Evolutionary conservation across 2,329 filamentous ascomycete genomes (phyloP).

Genomic region (Aspergillus sp.): DNA sequence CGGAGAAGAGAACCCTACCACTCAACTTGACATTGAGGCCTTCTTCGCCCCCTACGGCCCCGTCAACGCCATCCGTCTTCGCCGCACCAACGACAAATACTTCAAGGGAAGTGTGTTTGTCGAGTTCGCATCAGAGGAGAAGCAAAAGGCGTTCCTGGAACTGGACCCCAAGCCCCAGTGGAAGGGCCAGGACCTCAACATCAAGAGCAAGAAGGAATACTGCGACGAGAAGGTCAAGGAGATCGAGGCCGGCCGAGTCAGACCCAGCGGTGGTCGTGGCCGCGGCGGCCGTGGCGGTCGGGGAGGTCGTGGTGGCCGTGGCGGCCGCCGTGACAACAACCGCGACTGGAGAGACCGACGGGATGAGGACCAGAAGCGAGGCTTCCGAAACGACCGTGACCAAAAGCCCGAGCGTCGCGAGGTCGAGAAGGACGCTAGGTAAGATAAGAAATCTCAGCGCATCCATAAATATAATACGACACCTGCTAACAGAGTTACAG

Average conservation of each 20-base stretch:
- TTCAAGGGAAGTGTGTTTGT: slow-evolving; percentile 99
- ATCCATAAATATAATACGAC: not conserved
- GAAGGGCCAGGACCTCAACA: slow-evolving; percentile 74
- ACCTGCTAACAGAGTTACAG: slow-evolving; percentile 28
- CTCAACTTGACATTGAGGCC: slow-evolving; percentile 90
- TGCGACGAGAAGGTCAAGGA: slow-evolving; percentile 72
- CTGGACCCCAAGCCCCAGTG: slow-evolving; percentile 80
- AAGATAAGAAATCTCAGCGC: slow-evolving; percentile 12
- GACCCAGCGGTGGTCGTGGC: slow-evolving; percentile 51
- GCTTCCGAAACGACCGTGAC: slow-evolving; percentile 28
- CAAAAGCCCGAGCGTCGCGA: slow-evolving; percentile 26
- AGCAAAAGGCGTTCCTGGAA: slow-evolving; percentile 75
- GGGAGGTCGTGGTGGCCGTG: slow-evolving; percentile 44
- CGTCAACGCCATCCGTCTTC: slow-evolving; percentile 80
- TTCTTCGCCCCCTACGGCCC: slow-evolving; percentile 83
- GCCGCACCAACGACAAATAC: slow-evolving; percentile 66
- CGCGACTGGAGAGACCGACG: slow-evolving; percentile 48
- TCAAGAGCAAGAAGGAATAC: slow-evolving; percentile 88
- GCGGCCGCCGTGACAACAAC: slow-evolving; percentile 27
- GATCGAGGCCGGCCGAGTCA: slow-evolving; percentile 68
- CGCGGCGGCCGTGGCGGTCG: slow-evolving; percentile 42
- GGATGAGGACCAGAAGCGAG: slow-evolving; percentile 45
- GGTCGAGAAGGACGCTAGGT: slow-evolving; percentile 45
- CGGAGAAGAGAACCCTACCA: slow-evolving; percentile 75
- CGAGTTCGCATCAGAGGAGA: slow-evolving; percentile 79